These are phyloP conservation scores for Lithospermum erythrorhizon DNA, from an alignment of 257 asterid genomes.

Conservation along the genomic window DNA sequence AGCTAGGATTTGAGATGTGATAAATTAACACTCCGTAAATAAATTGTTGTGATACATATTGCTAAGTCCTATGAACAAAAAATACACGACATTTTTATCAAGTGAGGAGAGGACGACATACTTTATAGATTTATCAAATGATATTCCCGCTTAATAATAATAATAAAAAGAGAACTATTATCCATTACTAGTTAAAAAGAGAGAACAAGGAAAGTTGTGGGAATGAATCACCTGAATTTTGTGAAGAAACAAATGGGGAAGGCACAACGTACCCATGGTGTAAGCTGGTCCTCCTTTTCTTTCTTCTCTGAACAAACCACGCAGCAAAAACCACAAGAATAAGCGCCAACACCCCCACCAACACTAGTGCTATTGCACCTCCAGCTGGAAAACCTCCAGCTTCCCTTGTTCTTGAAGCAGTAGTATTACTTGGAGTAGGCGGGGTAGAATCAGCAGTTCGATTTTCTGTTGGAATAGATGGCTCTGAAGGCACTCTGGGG, in stretches of 20 bases:
- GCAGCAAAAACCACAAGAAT: conserved; percentile 47
- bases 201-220: neutral
- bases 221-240: conserved; percentile 57
- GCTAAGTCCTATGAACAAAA: neutral
- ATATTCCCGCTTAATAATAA: neutral
- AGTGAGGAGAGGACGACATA: no score
- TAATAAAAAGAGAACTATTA: neutral
- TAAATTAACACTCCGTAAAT: neutral
- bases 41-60: neutral
- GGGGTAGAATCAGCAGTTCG: conserved; percentile 55
- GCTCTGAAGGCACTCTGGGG: conserved; percentile 23
- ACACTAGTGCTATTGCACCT: conserved; percentile 43
- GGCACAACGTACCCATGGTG: conserved; percentile 36
- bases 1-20: neutral
- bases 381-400: conserved; percentile 33
- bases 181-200: neutral
- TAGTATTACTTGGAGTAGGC: conserved; percentile 27
- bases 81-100: neutral
- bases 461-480: conserved; percentile 37
- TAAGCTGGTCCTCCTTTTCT: conserved; percentile 39
- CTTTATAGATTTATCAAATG: neutral
- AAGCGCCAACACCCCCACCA: conserved; percentile 56
- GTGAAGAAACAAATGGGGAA: conserved; percentile 77
- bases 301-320: conserved; percentile 45
- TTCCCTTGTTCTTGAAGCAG: conserved; percentile 25